Conservation (phyloP, 2,329 filamentous ascomycete genomes). For the Nigrospora oryzae region DNA sequence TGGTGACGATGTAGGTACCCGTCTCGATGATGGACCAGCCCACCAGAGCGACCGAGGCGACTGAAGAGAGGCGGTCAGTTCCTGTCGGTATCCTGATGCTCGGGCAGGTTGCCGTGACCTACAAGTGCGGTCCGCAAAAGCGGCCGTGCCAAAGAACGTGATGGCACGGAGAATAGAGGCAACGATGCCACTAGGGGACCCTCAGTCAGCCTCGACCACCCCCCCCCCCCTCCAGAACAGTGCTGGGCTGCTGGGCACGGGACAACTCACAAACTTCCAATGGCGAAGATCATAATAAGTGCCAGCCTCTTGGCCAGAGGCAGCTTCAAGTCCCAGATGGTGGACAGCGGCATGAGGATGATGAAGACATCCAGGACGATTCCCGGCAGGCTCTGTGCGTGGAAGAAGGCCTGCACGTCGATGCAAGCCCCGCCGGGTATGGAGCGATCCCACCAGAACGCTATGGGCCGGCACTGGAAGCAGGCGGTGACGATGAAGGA, state of each 20-base stretch:
- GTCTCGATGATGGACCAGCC: constrained; percentile 16
- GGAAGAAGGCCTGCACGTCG: constrained; percentile 16
- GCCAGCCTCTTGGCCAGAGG: constrained; percentile 14
- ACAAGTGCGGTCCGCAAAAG: constrained; percentile 12
- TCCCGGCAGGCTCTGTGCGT: constrained; percentile 13
- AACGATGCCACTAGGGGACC: constrained; percentile 9
- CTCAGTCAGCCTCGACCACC: background rate
- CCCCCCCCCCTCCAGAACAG: too few relatives aligned
- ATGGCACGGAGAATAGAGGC: constrained; percentile 11
- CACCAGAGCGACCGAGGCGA: constrained; percentile 11
- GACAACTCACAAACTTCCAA: constrained; percentile 16
- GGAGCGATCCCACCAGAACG: constrained; percentile 10
- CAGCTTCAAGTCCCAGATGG: constrained; percentile 17
- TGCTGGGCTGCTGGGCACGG: background rate
- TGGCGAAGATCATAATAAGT: constrained; percentile 14
- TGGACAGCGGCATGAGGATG: constrained; percentile 15
- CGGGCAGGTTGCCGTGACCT: background rate
- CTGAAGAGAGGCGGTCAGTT: background rate
- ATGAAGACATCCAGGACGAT: constrained; percentile 16
- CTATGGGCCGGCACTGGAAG: constrained; percentile 14
- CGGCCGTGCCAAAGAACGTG: constrained; percentile 10
- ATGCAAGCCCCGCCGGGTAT: constrained; percentile 9
- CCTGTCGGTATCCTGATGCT: background rate
- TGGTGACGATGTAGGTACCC: constrained; percentile 10
- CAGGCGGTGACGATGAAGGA: constrained; percentile 11